Evolutionary conservation across 768 basidiomycete species (phyloP).

Genomic region (Macrolepiota fuliginosa): DNA sequence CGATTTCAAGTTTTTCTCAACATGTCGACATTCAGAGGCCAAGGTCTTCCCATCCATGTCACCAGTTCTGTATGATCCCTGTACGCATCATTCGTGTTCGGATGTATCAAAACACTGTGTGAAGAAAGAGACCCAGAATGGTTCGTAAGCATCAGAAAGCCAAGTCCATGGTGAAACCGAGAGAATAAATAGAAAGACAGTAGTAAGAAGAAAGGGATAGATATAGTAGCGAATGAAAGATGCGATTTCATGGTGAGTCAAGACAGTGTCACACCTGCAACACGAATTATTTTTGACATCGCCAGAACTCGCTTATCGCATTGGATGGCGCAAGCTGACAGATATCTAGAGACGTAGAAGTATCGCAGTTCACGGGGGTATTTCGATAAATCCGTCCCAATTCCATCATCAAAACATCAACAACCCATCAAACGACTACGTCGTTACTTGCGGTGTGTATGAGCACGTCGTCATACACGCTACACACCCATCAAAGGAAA

Average conservation of each 20-base stretch:
- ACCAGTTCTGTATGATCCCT: conserved; percentile 62
- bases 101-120: conserved; percentile 64
- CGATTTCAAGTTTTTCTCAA: conserved; percentile 23
- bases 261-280: not conserved
- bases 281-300: too few relatives aligned
- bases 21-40: conserved; percentile 48
- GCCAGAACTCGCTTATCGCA: not conserved
- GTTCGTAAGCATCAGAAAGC: not conserved
- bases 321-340: not conserved
- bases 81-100: conserved; percentile 56
- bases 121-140: not conserved
- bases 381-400: not conserved
- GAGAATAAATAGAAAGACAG: not conserved
- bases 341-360: not conserved
- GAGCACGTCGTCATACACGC: not conserved
- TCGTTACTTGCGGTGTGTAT: not conserved
- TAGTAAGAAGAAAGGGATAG: not conserved
- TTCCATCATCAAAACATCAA: not conserved
- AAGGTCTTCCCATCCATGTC: conserved; percentile 65
- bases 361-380: not conserved
- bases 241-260: not conserved
- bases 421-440: not conserved
- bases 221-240: not conserved
- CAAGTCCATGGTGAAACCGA: not conserved
- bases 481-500: not conserved